Evolutionary conservation across 768 basidiomycete species (phyloP), one percentile per base, ranked within the genome.

Genomic region (Agaricus subrufescens): DNA sequence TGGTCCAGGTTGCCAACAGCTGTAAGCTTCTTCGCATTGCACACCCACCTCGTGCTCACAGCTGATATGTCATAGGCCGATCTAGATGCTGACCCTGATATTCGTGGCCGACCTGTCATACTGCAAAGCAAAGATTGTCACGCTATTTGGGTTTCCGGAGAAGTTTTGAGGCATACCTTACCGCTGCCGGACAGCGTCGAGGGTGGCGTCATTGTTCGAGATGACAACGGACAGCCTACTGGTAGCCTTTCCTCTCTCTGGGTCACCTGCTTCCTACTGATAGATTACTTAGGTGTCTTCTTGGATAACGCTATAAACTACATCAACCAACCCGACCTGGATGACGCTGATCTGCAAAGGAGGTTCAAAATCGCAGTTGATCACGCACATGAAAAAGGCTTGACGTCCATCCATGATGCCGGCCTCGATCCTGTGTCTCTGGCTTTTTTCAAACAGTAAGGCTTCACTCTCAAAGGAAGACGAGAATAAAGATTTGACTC

Each of bases 391-490:
- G 71, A 80, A 2, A 70, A 77, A 52, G 94, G 94, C 4, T 67
- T 97, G 56, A 94, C 92, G 0, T 82, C 87, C 1, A 82, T 97
- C 39, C 93, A 95, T 65, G 94, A 97, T 67, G 94, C 94, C 11
- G 87, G 85, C 14, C 74, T 90, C 44, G 73, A 81, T 56, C 85
- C 87, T 19, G 70, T 69, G 11, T 88, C 87, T n/a, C 73, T 93
- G 44, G 77, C 77, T 1, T 91, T 95, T 65, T 92, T 89, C 73
- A 78, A 77, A 63, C 75, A 77, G 89, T 92, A 58, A 58, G 55
- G 47, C 34, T 19, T 31, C 40, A 37, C 25, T 37, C 40, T 54
- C 25, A 30, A 39, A 25, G 12, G 4, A 46, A 29, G 14, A 12
- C 15, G 7, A 38, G 37, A 8, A 43, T 34, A 31, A 25, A 49